Conservation (phyloP, 176 grass and related monocot genomes). For the Carex cristatella region DNA sequence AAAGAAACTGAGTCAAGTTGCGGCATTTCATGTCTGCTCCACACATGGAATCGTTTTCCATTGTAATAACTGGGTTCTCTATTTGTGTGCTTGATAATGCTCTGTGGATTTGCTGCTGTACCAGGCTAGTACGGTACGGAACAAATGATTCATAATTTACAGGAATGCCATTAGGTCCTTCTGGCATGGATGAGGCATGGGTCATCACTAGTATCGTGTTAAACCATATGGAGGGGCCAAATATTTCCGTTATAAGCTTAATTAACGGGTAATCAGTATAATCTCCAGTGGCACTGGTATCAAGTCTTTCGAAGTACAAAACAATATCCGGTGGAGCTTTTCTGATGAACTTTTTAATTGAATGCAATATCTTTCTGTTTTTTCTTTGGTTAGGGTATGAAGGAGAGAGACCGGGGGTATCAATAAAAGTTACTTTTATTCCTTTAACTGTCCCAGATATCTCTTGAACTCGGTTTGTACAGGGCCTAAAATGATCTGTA, state of each 20-base stretch:
- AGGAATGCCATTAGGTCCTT: constrained; percentile 86
- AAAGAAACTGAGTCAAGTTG: constrained; percentile 62
- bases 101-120: constrained; percentile 53
- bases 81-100: constrained; percentile 58
- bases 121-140: constrained; percentile 47
- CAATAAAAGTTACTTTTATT: constrained; percentile 73
- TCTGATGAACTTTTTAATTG: constrained; percentile 64
- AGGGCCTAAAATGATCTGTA: constrained; percentile 63
- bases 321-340: constrained; percentile 71
- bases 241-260: constrained; percentile 85
- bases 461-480: constrained; percentile 45
- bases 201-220: constrained; percentile 85
- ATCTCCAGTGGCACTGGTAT: constrained; percentile 40
- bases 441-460: constrained; percentile 56
- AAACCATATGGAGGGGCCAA: constrained; percentile 91
- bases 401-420: constrained; percentile 73
- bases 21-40: constrained; percentile 56
- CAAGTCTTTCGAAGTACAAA: constrained; percentile 69
- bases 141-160: constrained; percentile 66
- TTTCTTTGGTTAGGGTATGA: constrained; percentile 33
- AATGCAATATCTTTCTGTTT: constrained; percentile 70
- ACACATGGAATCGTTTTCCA: constrained; percentile 76
- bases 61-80: constrained; percentile 57
- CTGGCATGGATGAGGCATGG: constrained; percentile 56
- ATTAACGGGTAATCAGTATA: constrained; percentile 62